Conservation (phyloP, 176 grass and related monocot species). For the Miscanthus lutarioriparius region DNA sequence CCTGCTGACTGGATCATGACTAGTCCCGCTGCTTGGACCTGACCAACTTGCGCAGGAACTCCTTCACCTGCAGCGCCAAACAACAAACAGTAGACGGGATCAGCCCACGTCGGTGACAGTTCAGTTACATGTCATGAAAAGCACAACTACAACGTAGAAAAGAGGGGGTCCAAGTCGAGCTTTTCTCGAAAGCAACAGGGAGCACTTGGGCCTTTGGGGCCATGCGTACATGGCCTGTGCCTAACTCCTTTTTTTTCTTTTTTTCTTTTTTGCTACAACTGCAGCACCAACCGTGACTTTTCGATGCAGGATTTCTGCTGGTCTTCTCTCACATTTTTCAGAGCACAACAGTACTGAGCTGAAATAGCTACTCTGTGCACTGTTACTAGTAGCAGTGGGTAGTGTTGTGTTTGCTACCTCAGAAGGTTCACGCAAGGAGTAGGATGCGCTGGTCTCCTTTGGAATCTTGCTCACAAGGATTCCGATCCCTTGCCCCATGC, state of each 20-base stretch:
- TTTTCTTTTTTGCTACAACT: background rate
- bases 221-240: background rate
- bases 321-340: background rate
- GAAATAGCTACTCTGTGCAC: constrained; percentile 4
- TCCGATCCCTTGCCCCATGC: constrained; percentile 76
- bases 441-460: constrained; percentile 83
- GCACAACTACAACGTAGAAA: background rate
- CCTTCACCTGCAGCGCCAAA: constrained; percentile 22
- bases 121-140: constrained; percentile 4
- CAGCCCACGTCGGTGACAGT: background rate
- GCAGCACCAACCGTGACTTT: background rate
- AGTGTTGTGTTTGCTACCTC: constrained; percentile 58
- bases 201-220: background rate
- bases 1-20: background rate
- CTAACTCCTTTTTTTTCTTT: background rate
- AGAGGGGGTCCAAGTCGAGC: background rate
- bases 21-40: constrained; percentile 2
- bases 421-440: constrained; percentile 69
- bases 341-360: background rate
- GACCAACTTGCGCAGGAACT: constrained; percentile 38
- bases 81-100: background rate
- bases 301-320: background rate
- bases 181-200: background rate
- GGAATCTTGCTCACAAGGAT: constrained; percentile 89
- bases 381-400: no score